A percentile compares a stretch with the other conserved stretches of the same genome.
Evolutionary conservation across 495 filamentous ascomycete species (phyloP).

Genomic region (Penicillium roqueforti): DNA sequence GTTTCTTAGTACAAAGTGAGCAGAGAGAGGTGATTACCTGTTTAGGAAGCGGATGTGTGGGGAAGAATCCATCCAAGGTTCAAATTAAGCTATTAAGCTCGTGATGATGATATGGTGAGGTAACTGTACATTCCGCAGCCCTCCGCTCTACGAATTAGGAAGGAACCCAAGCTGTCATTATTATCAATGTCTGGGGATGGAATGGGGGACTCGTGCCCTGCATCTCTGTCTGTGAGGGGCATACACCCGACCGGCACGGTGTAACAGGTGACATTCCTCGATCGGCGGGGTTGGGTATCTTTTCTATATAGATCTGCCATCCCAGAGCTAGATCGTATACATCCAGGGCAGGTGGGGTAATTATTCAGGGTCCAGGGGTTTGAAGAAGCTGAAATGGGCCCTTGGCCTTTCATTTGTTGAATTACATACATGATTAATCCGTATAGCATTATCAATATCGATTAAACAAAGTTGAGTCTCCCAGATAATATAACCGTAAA

Average conservation of each 20-base stretch:
- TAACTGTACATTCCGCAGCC: neutral
- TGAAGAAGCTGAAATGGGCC: neutral
- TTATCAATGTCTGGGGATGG: neutral
- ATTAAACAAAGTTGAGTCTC: neutral
- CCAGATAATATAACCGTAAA: neutral
- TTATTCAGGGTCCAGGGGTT: neutral
- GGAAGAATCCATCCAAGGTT: too few species aligned
- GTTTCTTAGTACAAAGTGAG: neutral
- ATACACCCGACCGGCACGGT: neutral
- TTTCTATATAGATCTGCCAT: too few species aligned
- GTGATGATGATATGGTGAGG: neutral
- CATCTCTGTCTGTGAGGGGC: neutral
- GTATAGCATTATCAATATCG: neutral
- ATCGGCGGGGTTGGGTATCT: neutral
- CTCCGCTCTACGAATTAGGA: too few species aligned
- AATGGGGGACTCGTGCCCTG: neutral
- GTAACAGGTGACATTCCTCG: slow-evolving; percentile 4
- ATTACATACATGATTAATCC: neutral
- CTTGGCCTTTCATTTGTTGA: neutral
- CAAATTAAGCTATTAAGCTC: neutral
- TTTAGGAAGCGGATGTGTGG: neutral
- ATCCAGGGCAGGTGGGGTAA: neutral
- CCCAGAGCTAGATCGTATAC: neutral
- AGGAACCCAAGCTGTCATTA: neutral
- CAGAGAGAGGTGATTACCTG: neutral